Base-by-base conservation (phyloP, 331 rosid genomes). In the Ulmus americana region DNA sequence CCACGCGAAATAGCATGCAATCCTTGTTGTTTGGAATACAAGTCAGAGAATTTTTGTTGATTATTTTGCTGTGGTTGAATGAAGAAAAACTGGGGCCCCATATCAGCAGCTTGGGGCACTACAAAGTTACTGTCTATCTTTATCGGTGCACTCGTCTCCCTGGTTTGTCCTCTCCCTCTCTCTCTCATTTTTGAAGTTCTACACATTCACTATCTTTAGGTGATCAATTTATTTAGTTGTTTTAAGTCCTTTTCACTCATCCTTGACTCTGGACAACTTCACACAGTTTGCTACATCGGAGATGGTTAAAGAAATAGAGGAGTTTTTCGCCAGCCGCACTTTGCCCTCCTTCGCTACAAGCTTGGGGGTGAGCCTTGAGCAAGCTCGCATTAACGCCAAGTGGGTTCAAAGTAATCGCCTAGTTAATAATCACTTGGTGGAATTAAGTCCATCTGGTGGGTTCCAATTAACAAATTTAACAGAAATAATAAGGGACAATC, bases 291-390 rank as follows among this genome's bases (percentile, higher is more conserved):
- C 98, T 43, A 85, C 95, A 5, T 42, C 71, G 39, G 97, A 91
- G 80, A 86, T 84, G 79, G 90, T 79, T 3, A 79, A 75, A 70
- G 96, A 89, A 79, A 69, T 83, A 9, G 94, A 92, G 75, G 97
- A 83, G 74, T 88, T 86, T 80, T 92, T 89, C 57, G 81, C 74
- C 15, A 76, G 18, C 70, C 88, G 73, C 51, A 55, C 64, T 7
- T 76, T 28, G 70, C 75, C 82, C 0, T 50, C 90, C 4, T 77
- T 87, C 20, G 84, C 84, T 28, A 87, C 97, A 83, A 92, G 95
- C 9, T 59, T 92, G 76, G 89, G 76, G 83, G 97, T 89, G 84
- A 92, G 98, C 77, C 79, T 86, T 44, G 98, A 89, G 79, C 80
- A 83, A 39, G 86, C 87, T 12, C 71, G 65, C 59, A 86, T 86